Evolutionary conservation across 1,139 yeast species (phyloP).

Genomic region (Torulaspora globosa): DNA sequence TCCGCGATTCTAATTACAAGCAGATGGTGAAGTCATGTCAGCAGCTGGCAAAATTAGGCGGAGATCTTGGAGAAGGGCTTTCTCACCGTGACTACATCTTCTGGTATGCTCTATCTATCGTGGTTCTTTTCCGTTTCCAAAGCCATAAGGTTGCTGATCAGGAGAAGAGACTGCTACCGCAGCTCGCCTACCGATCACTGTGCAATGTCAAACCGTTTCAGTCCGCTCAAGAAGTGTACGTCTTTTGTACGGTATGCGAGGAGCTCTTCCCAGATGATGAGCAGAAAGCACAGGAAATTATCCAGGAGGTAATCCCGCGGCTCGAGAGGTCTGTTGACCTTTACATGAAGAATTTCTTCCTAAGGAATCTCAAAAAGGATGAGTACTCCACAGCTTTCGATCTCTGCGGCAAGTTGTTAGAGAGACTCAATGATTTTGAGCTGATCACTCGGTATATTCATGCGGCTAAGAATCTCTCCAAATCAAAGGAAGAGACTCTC

Average conservation of each 20-base stretch:
- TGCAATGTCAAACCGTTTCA: conserved; percentile 26
- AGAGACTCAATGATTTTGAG: conserved; percentile 32
- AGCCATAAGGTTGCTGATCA: conserved; percentile 17
- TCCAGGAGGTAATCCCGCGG: conserved; percentile 24
- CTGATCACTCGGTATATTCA: conserved; percentile 24
- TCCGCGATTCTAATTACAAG: conserved; percentile 27
- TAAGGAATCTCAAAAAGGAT: conserved; percentile 22
- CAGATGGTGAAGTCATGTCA: conserved; percentile 29
- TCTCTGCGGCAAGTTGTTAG: conserved; percentile 22
- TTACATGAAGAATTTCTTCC: conserved; percentile 32
- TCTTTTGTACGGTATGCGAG: conserved; percentile 32
- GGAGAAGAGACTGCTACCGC: conserved; percentile 26
- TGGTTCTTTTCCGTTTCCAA: conserved; percentile 27
- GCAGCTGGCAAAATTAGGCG: conserved; percentile 25
- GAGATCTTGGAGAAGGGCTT: conserved; percentile 11
- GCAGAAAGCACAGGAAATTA: conserved; percentile 25
- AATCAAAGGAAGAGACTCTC: conserved; percentile 19
- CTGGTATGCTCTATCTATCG: conserved; percentile 33
- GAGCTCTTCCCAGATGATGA: conserved; percentile 23
- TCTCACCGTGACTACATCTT: conserved; percentile 23
- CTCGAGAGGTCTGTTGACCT: conserved; percentile 30
- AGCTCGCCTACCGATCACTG: conserved; percentile 26
- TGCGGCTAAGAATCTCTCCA: conserved; percentile 20
- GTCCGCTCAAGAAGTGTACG: conserved; percentile 32
- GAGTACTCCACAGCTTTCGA: conserved; percentile 19